Evolutionary conservation across 1,284 basidiomycete species (phyloP), one percentile per base, ranked within the genome.

Genomic region (Heterobasidion annosum): DNA sequence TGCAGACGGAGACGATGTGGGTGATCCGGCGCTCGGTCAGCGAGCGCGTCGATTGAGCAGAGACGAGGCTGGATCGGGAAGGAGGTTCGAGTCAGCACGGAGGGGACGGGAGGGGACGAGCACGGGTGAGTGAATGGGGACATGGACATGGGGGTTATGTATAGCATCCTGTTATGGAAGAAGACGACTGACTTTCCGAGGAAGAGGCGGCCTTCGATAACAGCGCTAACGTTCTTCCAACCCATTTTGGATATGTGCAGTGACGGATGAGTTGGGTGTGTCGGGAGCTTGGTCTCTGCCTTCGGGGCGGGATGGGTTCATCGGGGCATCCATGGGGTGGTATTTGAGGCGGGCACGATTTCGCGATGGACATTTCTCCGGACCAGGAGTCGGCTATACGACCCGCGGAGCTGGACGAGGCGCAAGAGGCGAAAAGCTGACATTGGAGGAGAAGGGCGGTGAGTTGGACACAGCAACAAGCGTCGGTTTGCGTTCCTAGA

Each of bases 1-100:
- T 68, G 62, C 87, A 88, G 47, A 88, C 84, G 50, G 86, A 88
- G 37, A 89, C 67, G 55, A 90, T 85, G 68, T 90, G 87, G 3
- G 85, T 87, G 60, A 90, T 83, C 56, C 79, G 79, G 57, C 82
- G 80, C 66, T 90, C 88, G 50, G 81, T 77, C 66, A 89, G 73
- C 57, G 84, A 81, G 65, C 88, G 80, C 44, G 87, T 79, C 33
- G 88, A 87, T 58, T 78, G 78, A 46, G 86, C 87, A 52, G 86
- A 84, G 61, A 78, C 74, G 60, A 88, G 75, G 65, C 86, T 89
- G 65, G n/a, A 62, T 4, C 3, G 25, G 52, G 54, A 53, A 46
- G 50, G 53, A 61, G 55, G 49, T 60, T 60, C 58, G 57, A 59
- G 58, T 51, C 37, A 25, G 37, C n/a, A n/a, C 10, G 37, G 37